A percentile compares a stretch with the other conserved stretches of the same genome.
These are phyloP conservation scores for Suhomyces taliae DNA, from an alignment of 1,139 yeast species.

Conservation along the genomic window DNA sequence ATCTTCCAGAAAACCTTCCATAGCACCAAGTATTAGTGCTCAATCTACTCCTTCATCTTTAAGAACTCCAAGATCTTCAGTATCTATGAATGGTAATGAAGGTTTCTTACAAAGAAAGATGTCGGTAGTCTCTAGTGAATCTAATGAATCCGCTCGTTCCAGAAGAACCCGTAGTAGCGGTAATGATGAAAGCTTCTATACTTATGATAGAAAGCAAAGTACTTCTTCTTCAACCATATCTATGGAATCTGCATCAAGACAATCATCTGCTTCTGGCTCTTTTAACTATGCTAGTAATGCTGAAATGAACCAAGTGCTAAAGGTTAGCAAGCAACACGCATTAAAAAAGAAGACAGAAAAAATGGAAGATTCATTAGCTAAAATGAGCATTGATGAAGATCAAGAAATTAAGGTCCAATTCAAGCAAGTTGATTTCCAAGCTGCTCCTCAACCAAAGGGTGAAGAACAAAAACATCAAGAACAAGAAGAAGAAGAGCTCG, in stretches of 20 bases:
- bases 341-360: constrained; percentile 3
- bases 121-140: constrained; percentile 8
- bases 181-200: neutral
- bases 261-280: constrained; percentile 2
- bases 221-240: constrained; percentile 5
- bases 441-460: neutral
- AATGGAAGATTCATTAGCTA: constrained; percentile 2
- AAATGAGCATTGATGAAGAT: constrained; percentile 8
- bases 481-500: too few relatives aligned
- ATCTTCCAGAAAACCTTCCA: neutral
- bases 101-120: constrained; percentile 5
- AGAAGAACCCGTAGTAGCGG: neutral
- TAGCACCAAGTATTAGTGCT: neutral
- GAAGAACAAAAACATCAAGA: neutral
- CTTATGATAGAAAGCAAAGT: neutral
- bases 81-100: constrained; percentile 7
- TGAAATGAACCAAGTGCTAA: constrained; percentile 18
- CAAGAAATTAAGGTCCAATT: constrained; percentile 10
- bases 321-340: constrained; percentile 15
- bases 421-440: constrained; percentile 14
- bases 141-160: constrained; percentile 6
- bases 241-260: constrained; percentile 1
- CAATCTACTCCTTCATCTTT: neutral
- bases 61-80: constrained; percentile 8
- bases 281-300: constrained; percentile 13